Base-by-base conservation (phyloP, 805 yeast genomes). In the Cyberlindnera xishuangbannaensis region DNA sequence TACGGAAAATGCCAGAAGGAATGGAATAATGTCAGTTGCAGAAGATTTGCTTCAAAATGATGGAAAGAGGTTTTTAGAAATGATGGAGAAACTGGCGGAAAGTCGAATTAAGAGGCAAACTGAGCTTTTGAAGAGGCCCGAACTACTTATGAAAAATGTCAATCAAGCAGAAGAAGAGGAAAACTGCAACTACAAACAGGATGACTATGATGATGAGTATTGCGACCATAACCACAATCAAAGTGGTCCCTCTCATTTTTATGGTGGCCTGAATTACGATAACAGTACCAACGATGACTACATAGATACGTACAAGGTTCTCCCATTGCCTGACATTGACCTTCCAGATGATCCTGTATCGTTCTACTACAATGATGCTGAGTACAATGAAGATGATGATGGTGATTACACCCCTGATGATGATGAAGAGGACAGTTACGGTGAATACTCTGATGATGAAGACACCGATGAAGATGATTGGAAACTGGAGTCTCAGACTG, bases 31-130 rank as follows among this genome's bases (percentile, higher is more conserved):
- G 43, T 64, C 79, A 4, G 71, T 87, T 27, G 92, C 95, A 1
- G 94, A 85, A 44, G 94, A 85, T 49, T 56, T 87, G 18, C 65
- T 85, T 46, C 74, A 73, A 45, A 79, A 78, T 50, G 84, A 82
- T 41, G 95, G 95, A n/a, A 70, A 71, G 42, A 73, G 77, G 26
- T 83, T 86, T 43, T 69, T 85, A 20, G 79, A 79, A 43, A 78
- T 84, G 69, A 79, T 87, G 74, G 94, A 85, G 54, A 70, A 76
- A 33, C 62, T 83, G 28, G 83, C 86, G 4, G 70, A 71, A 37
- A 67, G 76, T 27, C 59, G 75, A 14, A 47, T 63, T 56, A 54
- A 44, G 28, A 48, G 55, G 31, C 49, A 49, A 15, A 15, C 44
- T 6, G 48, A 49, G n/a, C 32, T 33, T 7, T 9, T 40, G 17